Evolutionary conservation across 139 green algal genomes (phyloP).

Genomic region (Parachlorella kessleri): DNA sequence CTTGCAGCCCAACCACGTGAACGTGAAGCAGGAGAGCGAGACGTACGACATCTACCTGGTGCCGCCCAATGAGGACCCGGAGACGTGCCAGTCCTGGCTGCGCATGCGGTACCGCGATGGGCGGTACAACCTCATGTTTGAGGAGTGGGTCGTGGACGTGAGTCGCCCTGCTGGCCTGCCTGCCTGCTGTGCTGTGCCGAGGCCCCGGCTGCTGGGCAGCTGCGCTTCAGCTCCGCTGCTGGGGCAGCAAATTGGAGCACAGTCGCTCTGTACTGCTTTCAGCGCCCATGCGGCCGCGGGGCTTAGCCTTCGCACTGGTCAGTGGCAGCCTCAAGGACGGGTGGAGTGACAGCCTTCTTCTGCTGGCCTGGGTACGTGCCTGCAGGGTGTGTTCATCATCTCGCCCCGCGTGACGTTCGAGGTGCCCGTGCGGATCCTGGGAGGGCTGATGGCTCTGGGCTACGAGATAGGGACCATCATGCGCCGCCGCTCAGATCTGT

Average conservation of each 20-base stretch:
- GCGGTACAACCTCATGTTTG: slow-evolving; percentile 97
- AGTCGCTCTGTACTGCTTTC: no score
- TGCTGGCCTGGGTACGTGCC: no score
- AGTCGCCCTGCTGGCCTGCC: background rate
- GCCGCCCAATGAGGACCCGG: slow-evolving; percentile 89
- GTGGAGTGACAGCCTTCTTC: no score
- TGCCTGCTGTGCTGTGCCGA: no score
- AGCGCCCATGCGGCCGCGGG: no score
- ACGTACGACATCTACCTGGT: slow-evolving; percentile 97
- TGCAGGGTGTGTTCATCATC: slow-evolving; percentile 89
- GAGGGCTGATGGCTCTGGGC: slow-evolving; percentile 96
- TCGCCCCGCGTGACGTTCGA: slow-evolving; percentile 95
- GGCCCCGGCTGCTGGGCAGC: no score
- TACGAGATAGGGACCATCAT: slow-evolving; percentile 97
- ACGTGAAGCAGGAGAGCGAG: slow-evolving; percentile 49
- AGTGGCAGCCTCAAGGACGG: no score
- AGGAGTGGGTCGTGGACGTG: slow-evolving; percentile 93
- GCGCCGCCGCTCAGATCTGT: slow-evolving; percentile 66
- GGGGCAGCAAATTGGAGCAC: no score
- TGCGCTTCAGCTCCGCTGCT: no score
- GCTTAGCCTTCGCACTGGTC: no score
- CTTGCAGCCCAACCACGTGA: slow-evolving; percentile 7
- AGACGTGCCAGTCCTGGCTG: slow-evolving; percentile 95
- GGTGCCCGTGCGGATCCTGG: slow-evolving; percentile 90
- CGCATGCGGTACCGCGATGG: slow-evolving; percentile 97